Conservation (phyloP, 2,329 filamentous ascomycete genomes). For the Trichophyton schoenleinii region DNA sequence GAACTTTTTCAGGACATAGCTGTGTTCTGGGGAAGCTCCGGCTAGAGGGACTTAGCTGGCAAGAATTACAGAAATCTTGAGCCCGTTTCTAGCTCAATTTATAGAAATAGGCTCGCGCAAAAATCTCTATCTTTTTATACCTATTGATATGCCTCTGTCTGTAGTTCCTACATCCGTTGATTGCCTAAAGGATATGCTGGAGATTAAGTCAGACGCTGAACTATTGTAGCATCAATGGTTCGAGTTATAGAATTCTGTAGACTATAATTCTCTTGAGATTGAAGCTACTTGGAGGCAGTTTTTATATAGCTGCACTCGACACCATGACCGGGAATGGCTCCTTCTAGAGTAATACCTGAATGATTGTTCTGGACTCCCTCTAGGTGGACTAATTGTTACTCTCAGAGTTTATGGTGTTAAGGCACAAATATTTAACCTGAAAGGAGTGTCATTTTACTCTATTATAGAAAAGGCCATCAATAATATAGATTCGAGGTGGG, state of each 20-base stretch:
- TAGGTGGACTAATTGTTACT: no score
- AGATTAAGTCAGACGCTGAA: constrained; percentile 17
- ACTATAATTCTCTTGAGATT: no score
- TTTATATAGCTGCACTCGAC: no score
- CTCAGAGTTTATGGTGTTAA: no score
- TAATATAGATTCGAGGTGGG: no score
- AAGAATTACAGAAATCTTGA: constrained; percentile 18
- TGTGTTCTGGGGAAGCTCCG: constrained; percentile 14
- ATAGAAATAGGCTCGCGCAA: constrained; percentile 14
- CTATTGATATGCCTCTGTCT: constrained; percentile 18
- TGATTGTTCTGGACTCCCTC: no score
- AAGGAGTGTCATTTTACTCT: no score
- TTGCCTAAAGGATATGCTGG: constrained; percentile 18
- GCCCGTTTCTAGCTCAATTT: constrained; percentile 16
- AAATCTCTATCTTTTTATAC: constrained; percentile 16
- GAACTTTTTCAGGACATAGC: constrained; percentile 19
- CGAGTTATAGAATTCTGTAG: not conserved
- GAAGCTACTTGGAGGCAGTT: no score
- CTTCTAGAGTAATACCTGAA: no score
- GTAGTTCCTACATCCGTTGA: constrained; percentile 20
- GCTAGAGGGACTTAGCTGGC: constrained; percentile 15
- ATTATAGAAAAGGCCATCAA: no score
- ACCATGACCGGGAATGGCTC: no score
- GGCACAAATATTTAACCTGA: no score
- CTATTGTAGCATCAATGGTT: constrained; percentile 19